Evolutionary conservation across 352 stramenopile genomes (phyloP).

Genomic region (Phytophthora litchii): DNA sequence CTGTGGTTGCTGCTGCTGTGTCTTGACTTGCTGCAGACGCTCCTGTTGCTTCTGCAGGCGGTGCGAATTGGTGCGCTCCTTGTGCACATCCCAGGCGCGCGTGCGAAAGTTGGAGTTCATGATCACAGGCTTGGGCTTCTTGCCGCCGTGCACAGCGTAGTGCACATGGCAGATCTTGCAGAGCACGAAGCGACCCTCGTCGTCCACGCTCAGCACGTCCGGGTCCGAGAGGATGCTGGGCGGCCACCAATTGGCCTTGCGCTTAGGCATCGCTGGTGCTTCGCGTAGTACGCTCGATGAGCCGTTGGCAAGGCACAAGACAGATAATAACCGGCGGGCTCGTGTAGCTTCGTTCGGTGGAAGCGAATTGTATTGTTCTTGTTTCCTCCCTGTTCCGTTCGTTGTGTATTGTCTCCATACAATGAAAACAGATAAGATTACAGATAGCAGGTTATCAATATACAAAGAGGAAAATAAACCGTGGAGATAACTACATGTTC

Average conservation of each 20-base stretch:
- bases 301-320: neutral
- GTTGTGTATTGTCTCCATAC: constrained; percentile 9
- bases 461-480: neutral
- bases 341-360: neutral
- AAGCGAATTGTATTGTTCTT: constrained; percentile 40
- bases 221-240: constrained; percentile 67
- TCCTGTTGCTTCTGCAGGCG: constrained; percentile 72
- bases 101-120: constrained; percentile 87
- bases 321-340: neutral
- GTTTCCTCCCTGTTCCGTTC: constrained; percentile 36
- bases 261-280: constrained; percentile 64
- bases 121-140: constrained; percentile 82
- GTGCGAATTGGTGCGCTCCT: constrained; percentile 82
- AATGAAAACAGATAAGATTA: neutral
- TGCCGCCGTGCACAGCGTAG: constrained; percentile 80
- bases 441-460: neutral
- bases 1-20: constrained; percentile 31
- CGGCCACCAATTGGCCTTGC: constrained; percentile 80
- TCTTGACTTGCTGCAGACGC: constrained; percentile 31
- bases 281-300: no score
- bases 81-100: constrained; percentile 82
- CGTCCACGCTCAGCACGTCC: constrained; percentile 80
- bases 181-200: constrained; percentile 78
- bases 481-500: neutral
- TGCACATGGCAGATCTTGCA: constrained; percentile 86